A percentile compares a stretch with the other conserved stretches of the same genome.
Conservation (phyloP, 192 early-diverging fungal genomes). For the Coemansia sp. region DNA sequence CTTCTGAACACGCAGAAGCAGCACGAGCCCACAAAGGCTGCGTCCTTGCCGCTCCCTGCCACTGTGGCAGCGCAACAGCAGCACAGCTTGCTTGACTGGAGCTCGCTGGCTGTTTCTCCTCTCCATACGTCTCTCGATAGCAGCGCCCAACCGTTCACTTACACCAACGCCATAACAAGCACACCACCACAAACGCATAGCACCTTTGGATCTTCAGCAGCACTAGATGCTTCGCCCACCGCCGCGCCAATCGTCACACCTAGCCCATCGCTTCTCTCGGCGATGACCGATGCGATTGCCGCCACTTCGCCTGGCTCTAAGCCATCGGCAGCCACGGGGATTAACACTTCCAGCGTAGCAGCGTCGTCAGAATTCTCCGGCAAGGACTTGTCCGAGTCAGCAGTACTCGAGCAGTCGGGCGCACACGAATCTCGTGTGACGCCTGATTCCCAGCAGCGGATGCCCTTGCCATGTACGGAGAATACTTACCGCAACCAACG, state of each 20-base stretch:
- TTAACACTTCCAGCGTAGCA: constrained; percentile 36
- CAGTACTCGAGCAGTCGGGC: constrained; percentile 59
- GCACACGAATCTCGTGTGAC: constrained; percentile 39
- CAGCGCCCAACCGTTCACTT: constrained; percentile 20
- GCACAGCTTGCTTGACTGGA: constrained; percentile 35
- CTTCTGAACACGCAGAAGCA: constrained; percentile 35
- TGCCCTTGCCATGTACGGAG: constrained; percentile 54
- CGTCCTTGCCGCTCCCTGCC: background rate
- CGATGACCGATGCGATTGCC: constrained; percentile 26
- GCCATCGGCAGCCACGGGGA: constrained; percentile 33
- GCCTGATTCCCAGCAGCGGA: constrained; percentile 60
- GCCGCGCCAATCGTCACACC: background rate
- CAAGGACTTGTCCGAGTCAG: constrained; percentile 61
- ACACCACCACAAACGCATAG: constrained; percentile 5
- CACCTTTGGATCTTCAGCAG: constrained; percentile 14
- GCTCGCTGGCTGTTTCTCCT: constrained; percentile 33
- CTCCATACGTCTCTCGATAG: constrained; percentile 18
- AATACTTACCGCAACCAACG: constrained; percentile 46
- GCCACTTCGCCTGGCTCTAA: constrained; percentile 24
- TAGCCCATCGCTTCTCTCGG: constrained; percentile 17
- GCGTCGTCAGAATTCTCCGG: constrained; percentile 41
- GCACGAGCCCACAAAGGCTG: background rate
- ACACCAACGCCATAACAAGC: constrained; percentile 29
- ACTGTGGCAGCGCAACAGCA: background rate
- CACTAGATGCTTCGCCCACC: constrained; percentile 4